Percentiles rank a stretch among this genome's conserved stretches.
Conservation (phyloP, 1,284 basidiomycete genomes). For the Apiotrichum akiyoshidainum region DNA sequence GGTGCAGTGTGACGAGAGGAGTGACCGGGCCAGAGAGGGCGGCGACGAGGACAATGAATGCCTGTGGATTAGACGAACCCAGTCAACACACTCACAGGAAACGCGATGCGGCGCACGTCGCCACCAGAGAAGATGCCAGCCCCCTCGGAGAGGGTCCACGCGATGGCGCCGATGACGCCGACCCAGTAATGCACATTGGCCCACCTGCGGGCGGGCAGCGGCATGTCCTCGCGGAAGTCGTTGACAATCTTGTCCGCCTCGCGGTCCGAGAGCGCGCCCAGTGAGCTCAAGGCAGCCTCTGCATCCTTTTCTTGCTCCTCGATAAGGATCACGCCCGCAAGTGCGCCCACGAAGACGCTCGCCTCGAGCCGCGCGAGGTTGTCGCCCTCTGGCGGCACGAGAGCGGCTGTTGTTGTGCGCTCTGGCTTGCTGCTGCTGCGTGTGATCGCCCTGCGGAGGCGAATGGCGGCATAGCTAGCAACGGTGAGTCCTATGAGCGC, state of each 20-base stretch:
- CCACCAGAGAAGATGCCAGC: conserved; percentile 17
- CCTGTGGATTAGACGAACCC: background rate
- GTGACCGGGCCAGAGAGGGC: conserved; percentile 32
- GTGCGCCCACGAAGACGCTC: conserved; percentile 34
- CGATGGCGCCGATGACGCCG: conserved; percentile 27
- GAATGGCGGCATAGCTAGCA: background rate
- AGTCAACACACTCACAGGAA: conserved; percentile 30
- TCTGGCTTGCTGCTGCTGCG: background rate
- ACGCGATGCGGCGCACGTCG: conserved; percentile 26
- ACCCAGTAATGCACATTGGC: conserved; percentile 22
- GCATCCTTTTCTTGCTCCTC: background rate
- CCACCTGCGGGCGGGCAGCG: conserved; percentile 23
- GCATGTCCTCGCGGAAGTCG: conserved; percentile 25
- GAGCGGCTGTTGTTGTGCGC: conserved; percentile 17
- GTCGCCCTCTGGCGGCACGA: conserved; percentile 30
- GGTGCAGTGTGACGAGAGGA: conserved; percentile 41
- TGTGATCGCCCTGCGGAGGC: background rate
- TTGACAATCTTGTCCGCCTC: conserved; percentile 33
- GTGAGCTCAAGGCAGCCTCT: background rate
- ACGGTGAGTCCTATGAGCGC: conserved; percentile 32
- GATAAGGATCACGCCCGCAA: conserved; percentile 19
- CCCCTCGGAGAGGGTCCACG: conserved; percentile 26
- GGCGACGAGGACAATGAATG: conserved; percentile 14
- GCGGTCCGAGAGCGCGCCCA: conserved; percentile 11
- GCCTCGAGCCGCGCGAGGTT: conserved; percentile 42